Evolutionary conservation across 768 basidiomycete species (phyloP).

Genomic region (Antrodiella citrinella): DNA sequence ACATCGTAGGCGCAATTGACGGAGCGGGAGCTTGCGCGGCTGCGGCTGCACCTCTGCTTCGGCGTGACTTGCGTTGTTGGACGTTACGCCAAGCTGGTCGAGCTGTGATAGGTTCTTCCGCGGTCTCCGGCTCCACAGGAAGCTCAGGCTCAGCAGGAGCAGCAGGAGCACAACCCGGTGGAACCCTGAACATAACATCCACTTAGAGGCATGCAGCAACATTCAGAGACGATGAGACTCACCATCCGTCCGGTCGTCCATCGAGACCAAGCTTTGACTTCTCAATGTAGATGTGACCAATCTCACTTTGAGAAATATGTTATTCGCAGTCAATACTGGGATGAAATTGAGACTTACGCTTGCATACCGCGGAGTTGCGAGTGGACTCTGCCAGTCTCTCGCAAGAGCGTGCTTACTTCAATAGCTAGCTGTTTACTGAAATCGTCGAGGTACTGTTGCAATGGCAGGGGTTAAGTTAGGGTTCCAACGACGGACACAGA

Average conservation of each 20-base stretch:
- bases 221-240: conserved; percentile 27
- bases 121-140: conserved; percentile 25
- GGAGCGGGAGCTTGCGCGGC: conserved; percentile 17
- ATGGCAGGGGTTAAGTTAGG: too few relatives aligned
- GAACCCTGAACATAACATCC: too few relatives aligned
- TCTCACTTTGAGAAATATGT: conserved; percentile 44
- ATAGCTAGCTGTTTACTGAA: conserved; percentile 79
- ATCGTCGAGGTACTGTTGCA: conserved; percentile 68
- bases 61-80: conserved; percentile 6
- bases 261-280: conserved; percentile 77
- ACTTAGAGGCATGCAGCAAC: too few relatives aligned
- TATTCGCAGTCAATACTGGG: background rate
- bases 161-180: conserved; percentile 3
- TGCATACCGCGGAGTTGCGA: conserved; percentile 73
- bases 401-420: conserved; percentile 77
- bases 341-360: conserved; percentile 45
- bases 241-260: conserved; percentile 85
- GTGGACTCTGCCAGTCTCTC: conserved; percentile 76
- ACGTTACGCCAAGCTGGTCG: conserved; percentile 57
- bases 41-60: conserved; percentile 3
- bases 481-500: background rate
- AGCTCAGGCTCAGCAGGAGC: conserved; percentile 32
- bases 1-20: conserved; percentile 14
- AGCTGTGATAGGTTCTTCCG: conserved; percentile 31
- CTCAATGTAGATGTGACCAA: conserved; percentile 62